phyloP scores from a whole-genome alignment of 257 asterid genomes.

The Vinca minor region DNA sequence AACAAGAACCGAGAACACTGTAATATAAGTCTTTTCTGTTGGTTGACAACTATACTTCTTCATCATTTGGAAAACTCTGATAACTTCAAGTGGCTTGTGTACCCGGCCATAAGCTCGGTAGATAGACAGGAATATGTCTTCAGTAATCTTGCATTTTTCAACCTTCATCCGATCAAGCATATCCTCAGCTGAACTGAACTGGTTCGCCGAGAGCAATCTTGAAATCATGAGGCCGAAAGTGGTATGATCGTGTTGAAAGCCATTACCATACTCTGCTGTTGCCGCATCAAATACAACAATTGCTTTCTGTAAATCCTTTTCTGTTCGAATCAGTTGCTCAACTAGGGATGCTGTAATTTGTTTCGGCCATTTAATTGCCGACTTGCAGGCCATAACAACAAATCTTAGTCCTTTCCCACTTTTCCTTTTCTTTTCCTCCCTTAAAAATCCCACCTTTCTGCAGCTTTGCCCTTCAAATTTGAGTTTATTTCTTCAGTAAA shows the following conservation, averaged over 20 bases:
- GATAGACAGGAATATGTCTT: conserved; percentile 56
- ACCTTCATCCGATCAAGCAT: conserved; percentile 63
- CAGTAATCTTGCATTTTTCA: conserved; percentile 51
- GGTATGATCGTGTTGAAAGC: conserved; percentile 54
- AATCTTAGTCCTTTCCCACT: not conserved
- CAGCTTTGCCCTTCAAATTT: not conserved
- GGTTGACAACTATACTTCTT: conserved; percentile 65
- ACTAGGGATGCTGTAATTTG: conserved; percentile 63
- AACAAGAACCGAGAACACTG: conserved; percentile 71
- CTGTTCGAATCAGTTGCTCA: conserved; percentile 58
- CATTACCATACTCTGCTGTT: conserved; percentile 70
- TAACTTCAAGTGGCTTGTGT: conserved; percentile 79
- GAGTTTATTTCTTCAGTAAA: not conserved
- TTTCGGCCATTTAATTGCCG: conserved; percentile 64
- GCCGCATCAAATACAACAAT: conserved; percentile 76
- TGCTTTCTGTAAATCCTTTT: conserved; percentile 69
- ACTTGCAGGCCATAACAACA: conserved; percentile 36
- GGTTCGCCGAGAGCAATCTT: conserved; percentile 61
- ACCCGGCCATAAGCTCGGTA: conserved; percentile 69
- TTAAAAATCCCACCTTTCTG: not conserved
- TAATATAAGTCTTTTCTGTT: conserved; percentile 55
- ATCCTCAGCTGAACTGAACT: conserved; percentile 54
- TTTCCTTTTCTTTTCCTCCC: conserved; percentile 11
- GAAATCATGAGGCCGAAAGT: conserved; percentile 55
- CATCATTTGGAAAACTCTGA: conserved; percentile 56